Conservation (phyloP, 2,329 filamentous ascomycete species). For the Fusarium sp. region DNA sequence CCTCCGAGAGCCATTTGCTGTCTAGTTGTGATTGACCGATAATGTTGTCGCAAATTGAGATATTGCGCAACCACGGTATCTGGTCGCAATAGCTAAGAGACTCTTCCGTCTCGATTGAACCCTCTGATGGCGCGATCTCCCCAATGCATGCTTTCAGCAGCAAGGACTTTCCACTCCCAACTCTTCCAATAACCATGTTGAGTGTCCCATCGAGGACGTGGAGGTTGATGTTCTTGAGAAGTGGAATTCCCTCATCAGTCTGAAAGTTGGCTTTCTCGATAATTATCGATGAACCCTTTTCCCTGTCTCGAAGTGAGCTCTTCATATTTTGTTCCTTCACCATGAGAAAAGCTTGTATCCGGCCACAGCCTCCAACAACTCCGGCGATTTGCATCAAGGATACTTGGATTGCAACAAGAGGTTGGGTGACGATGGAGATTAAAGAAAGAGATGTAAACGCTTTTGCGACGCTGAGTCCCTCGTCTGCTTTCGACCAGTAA, state of each 20-base stretch:
- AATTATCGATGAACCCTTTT: not conserved
- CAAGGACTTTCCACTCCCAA: slow-evolving; percentile 58
- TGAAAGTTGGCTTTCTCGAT: slow-evolving; percentile 32
- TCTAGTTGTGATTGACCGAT: slow-evolving; percentile 47
- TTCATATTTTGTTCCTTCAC: slow-evolving; percentile 36
- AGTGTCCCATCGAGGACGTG: slow-evolving; percentile 34
- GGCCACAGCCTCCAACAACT: slow-evolving; percentile 48
- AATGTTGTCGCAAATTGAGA: slow-evolving; percentile 54
- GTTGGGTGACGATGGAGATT: slow-evolving; percentile 49
- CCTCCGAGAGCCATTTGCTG: slow-evolving; percentile 44
- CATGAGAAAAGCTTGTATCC: slow-evolving; percentile 50
- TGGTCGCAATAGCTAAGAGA: slow-evolving; percentile 58
- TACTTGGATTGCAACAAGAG: slow-evolving; percentile 49
- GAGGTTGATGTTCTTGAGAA: slow-evolving; percentile 46
- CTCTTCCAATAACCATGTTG: slow-evolving; percentile 54
- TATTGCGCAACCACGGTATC: slow-evolving; percentile 57
- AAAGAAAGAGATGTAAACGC: slow-evolving; percentile 54
- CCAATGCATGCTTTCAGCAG: slow-evolving; percentile 54
- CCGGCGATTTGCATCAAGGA: slow-evolving; percentile 50
- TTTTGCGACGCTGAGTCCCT: slow-evolving; percentile 47
- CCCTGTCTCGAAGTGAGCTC: not conserved
- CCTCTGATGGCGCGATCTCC: slow-evolving; percentile 46
- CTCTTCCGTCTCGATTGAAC: slow-evolving; percentile 41
- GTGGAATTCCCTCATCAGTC: slow-evolving; percentile 15
- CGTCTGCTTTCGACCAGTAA: slow-evolving; percentile 47